These are phyloP conservation scores for Xanthoconium stramineum DNA, from an alignment of 768 basidiomycete genomes.

Conservation along the genomic window DNA sequence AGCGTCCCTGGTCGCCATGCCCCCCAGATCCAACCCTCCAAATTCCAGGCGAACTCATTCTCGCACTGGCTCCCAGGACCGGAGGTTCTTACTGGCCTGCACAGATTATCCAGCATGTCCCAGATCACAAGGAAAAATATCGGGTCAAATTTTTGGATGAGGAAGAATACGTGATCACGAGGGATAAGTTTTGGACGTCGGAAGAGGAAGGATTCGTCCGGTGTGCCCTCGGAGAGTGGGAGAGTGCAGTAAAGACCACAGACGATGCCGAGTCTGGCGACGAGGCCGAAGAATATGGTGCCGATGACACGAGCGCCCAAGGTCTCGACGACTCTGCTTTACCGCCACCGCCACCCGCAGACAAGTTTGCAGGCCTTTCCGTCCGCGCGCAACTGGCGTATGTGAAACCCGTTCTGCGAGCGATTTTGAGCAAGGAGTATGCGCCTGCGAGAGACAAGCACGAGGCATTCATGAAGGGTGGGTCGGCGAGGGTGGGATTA, in stretches of 20 bases:
- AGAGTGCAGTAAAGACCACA: constrained; percentile 37
- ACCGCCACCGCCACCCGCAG: constrained; percentile 40
- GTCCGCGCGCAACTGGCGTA: constrained; percentile 63
- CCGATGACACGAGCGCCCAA: constrained; percentile 34
- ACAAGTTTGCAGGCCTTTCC: constrained; percentile 46
- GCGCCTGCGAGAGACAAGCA: constrained; percentile 50
- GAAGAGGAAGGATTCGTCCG: constrained; percentile 59
- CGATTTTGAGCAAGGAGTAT: constrained; percentile 56
- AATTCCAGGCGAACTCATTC: constrained; percentile 66
- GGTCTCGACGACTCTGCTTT: constrained; percentile 19
- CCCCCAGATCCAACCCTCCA: constrained; percentile 46
- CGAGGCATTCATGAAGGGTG: constrained; percentile 57
- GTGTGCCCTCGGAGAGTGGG: constrained; percentile 61
- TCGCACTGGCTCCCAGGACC: constrained; percentile 41
- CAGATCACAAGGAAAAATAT: constrained; percentile 45
- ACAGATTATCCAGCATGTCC: constrained; percentile 48
- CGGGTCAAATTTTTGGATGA: constrained; percentile 59
- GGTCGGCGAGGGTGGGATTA: constrained; percentile 38
- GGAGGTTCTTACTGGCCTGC: constrained; percentile 64
- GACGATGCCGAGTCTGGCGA: constrained; percentile 31
- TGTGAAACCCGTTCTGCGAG: constrained; percentile 58
- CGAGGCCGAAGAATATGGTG: constrained; percentile 22
- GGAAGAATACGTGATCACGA: constrained; percentile 35
- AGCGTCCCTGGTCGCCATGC: constrained; percentile 37
- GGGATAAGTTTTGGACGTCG: constrained; percentile 55